phyloP scores from a whole-genome alignment of 148 eudicot genomes.

The Persicaria tinctoria region DNA sequence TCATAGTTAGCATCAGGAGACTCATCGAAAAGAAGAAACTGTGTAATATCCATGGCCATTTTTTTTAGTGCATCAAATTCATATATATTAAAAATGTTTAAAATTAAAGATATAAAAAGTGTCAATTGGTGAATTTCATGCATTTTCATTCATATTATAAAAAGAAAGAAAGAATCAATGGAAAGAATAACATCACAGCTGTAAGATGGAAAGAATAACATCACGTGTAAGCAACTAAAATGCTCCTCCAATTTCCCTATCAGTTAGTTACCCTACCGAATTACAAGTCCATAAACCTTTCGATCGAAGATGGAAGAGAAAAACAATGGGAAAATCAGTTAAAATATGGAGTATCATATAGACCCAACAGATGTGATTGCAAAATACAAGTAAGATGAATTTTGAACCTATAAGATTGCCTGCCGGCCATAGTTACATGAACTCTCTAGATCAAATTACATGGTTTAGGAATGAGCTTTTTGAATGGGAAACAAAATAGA shows the following conservation, averaged over 20 bases:
- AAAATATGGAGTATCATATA: too few relatives aligned
- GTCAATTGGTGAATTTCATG: neutral
- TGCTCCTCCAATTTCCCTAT: neutral
- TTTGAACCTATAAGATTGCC: too few relatives aligned
- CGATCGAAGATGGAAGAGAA: neutral
- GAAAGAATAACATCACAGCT: neutral
- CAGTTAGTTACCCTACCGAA: neutral
- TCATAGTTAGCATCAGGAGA: conserved; percentile 36
- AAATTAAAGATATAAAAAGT: neutral
- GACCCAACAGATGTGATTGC: too few relatives aligned
- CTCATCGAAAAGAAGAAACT: conserved; percentile 49
- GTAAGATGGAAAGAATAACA: too few relatives aligned
- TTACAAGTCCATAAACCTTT: neutral
- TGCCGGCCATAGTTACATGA: too few relatives aligned
- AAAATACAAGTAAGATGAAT: too few relatives aligned
- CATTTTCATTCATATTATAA: neutral
- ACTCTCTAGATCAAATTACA: neutral
- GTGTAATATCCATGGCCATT: conserved; percentile 68
- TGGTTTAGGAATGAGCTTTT: neutral
- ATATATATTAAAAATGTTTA: too few relatives aligned
- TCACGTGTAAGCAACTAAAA: neutral
- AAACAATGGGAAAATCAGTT: neutral
- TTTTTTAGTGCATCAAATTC: conserved; percentile 10
- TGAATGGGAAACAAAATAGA: neutral
- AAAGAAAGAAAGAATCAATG: neutral